Percentiles rank a stretch among this genome's conserved stretches.
These are phyloP conservation scores for Jatropha curcas DNA, from an alignment of 345 rosid genomes.

Conservation along the genomic window DNA sequence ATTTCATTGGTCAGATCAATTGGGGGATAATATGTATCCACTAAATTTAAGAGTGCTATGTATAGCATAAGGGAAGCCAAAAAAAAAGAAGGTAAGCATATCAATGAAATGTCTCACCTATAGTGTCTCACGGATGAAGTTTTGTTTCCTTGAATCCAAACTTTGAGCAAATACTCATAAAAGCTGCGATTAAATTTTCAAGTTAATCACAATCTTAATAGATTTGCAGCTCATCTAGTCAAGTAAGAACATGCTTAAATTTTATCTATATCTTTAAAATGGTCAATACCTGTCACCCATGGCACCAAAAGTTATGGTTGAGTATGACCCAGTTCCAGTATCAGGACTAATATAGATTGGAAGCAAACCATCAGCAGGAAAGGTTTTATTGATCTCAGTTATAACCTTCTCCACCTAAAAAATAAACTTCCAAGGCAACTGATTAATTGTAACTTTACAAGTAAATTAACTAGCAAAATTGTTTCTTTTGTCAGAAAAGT, in stretches of 20 bases:
- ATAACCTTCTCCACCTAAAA: slow-evolving; percentile 88
- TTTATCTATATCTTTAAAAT: slow-evolving; percentile 7
- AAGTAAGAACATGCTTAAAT: neutral
- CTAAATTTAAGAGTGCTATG: neutral
- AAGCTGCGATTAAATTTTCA: slow-evolving; percentile 54
- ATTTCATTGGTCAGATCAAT: neutral
- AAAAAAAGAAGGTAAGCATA: neutral
- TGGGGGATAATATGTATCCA: neutral
- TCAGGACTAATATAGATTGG: slow-evolving; percentile 83
- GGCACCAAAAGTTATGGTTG: slow-evolving; percentile 94
- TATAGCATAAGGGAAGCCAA: neutral
- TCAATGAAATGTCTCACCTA: slow-evolving; percentile 46
- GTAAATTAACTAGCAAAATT: neutral
- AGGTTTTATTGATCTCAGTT: slow-evolving; percentile 62
- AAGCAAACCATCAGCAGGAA: slow-evolving; percentile 91
- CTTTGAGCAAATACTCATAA: slow-evolving; percentile 96
- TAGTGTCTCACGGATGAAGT: slow-evolving; percentile 71
- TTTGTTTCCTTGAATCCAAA: slow-evolving; percentile 95
- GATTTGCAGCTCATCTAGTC: neutral
- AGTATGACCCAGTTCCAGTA: slow-evolving; percentile 53
- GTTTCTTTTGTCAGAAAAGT: neutral
- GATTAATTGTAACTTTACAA: neutral
- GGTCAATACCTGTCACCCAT: slow-evolving; percentile 95
- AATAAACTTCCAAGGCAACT: slow-evolving; percentile 4
- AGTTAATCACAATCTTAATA: neutral